Conservation (phyloP, 345 rosid species). For the Brassica incana region DNA sequence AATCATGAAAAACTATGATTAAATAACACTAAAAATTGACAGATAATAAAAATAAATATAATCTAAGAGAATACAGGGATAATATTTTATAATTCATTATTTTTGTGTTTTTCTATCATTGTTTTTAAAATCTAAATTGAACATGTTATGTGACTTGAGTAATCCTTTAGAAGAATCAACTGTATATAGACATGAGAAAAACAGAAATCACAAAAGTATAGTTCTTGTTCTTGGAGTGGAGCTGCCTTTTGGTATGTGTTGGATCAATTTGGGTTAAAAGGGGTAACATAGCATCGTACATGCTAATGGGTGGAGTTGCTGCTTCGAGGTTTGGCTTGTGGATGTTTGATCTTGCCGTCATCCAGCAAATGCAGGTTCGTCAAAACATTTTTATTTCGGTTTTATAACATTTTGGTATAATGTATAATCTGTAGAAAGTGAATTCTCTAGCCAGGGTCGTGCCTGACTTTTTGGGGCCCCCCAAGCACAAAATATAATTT, state of each 20-base stretch:
- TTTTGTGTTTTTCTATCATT: no score
- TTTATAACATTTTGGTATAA: neutral
- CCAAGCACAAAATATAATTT: no score
- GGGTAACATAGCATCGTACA: constrained; percentile 51
- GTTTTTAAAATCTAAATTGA: neutral
- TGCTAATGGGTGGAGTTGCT: constrained; percentile 38
- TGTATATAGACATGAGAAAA: neutral
- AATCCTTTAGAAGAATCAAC: neutral
- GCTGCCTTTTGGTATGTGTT: constrained; percentile 60
- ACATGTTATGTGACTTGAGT: neutral
- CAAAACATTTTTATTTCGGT: neutral
- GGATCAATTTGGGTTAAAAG: constrained; percentile 64
- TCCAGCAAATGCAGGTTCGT: constrained; percentile 82
- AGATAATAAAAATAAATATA: no score
- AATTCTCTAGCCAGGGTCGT: no score
- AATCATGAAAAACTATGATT: no score
- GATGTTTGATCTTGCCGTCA: constrained; percentile 87
- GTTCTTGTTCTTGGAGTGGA: constrained; percentile 56
- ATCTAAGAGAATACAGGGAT: no score
- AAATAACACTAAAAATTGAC: no score
- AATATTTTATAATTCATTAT: no score
- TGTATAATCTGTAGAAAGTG: neutral
- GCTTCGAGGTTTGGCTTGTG: constrained; percentile 84
- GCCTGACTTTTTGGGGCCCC: no score
- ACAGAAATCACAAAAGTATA: neutral